A percentile compares a stretch with the other conserved stretches of the same genome.
Conservation (phyloP, 805 yeast species). For the Candida ascalaphidarum region DNA sequence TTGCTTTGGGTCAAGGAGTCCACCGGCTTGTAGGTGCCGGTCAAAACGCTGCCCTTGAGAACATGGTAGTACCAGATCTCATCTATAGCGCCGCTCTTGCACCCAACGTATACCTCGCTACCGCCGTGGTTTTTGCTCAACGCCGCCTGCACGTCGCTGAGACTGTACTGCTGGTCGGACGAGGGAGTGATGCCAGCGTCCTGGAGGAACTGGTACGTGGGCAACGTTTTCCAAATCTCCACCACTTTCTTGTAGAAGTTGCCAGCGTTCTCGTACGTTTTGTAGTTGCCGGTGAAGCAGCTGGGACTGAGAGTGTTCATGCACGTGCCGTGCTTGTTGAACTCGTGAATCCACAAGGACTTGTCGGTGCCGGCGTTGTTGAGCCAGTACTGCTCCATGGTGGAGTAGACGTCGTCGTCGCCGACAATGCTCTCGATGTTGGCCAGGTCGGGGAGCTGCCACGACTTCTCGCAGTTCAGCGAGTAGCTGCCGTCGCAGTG, state of each 20-base stretch:
- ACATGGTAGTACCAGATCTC: slow-evolving; percentile 79
- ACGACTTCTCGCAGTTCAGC: slow-evolving; percentile 63
- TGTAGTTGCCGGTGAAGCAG: slow-evolving; percentile 44
- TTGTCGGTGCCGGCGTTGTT: slow-evolving; percentile 62
- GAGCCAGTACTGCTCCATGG: slow-evolving; percentile 64
- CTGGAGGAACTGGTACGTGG: slow-evolving; percentile 61
- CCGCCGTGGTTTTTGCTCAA: slow-evolving; percentile 41
- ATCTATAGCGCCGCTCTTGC: slow-evolving; percentile 27
- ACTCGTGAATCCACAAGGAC: slow-evolving; percentile 81
- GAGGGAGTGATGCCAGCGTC: slow-evolving; percentile 69
- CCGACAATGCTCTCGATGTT: slow-evolving; percentile 20
- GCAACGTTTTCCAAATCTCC: slow-evolving; percentile 45
- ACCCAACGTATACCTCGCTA: slow-evolving; percentile 47
- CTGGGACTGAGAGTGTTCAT: slow-evolving; percentile 67
- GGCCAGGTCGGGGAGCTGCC: slow-evolving; percentile 46
- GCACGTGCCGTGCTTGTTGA: slow-evolving; percentile 91
- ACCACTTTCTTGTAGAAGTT: slow-evolving; percentile 64
- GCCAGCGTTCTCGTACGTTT: slow-evolving; percentile 40
- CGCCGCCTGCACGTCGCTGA: slow-evolving; percentile 45
- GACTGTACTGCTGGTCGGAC: slow-evolving; percentile 44
- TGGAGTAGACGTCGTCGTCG: slow-evolving; percentile 44
- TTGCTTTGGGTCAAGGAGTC: slow-evolving; percentile 2
- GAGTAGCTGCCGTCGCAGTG: slow-evolving; percentile 75
- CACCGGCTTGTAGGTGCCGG: slow-evolving; percentile 38
- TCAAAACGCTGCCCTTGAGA: slow-evolving; percentile 62